Conservation (phyloP, 768 basidiomycete species). For the Suillus lakei region DNA sequence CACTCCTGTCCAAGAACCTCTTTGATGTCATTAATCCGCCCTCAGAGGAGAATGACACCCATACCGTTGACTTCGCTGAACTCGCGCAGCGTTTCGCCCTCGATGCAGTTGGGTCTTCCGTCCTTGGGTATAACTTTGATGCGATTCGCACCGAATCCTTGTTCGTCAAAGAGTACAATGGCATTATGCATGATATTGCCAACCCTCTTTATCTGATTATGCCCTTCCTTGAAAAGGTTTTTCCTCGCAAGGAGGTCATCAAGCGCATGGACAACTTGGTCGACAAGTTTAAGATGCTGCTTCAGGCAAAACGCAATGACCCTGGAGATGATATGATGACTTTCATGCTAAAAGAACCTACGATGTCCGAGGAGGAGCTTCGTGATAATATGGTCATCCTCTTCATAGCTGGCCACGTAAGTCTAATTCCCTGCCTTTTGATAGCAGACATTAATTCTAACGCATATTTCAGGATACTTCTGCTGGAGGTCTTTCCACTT, state of each 20-base stretch:
- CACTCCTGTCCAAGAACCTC: constrained; percentile 35
- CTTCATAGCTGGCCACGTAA: constrained; percentile 46
- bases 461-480: constrained; percentile 39
- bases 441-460: not conserved
- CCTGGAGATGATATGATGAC: constrained; percentile 41
- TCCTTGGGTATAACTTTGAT: constrained; percentile 43
- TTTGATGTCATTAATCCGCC: constrained; percentile 24
- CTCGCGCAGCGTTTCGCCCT: constrained; percentile 36
- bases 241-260: constrained; percentile 34
- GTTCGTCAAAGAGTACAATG: constrained; percentile 42
- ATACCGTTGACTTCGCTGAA: constrained; percentile 32
- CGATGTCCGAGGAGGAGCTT: constrained; percentile 38
- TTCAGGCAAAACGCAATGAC: constrained; percentile 35
- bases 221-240: constrained; percentile 34
- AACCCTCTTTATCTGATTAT: constrained; percentile 39
- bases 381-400: constrained; percentile 43
- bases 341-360: constrained; percentile 39
- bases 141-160: constrained; percentile 37
- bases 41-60: constrained; percentile 34
- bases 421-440: constrained; percentile 7
- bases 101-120: constrained; percentile 42
- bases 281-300: constrained; percentile 29
- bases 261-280: constrained; percentile 36
- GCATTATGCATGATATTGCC: constrained; percentile 41
- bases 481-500: constrained; percentile 42